Percentiles rank a stretch among this genome's conserved stretches.
These are phyloP conservation scores for Aureobasidium sp. DNA, from an alignment of 2,329 filamentous ascomycete species.

Conservation along the genomic window DNA sequence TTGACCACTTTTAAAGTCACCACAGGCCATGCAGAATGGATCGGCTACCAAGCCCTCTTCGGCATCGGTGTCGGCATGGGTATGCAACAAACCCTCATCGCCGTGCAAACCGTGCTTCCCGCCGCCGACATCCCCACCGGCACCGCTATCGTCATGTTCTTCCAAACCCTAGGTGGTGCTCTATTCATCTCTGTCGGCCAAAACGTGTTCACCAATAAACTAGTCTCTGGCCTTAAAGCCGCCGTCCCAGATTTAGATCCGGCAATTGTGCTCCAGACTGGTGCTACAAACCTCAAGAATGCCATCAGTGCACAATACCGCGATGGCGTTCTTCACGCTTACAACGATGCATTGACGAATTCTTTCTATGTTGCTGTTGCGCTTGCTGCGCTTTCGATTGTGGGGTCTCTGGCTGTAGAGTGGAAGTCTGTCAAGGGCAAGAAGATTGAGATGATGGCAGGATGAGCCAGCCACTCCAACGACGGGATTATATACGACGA, in stretches of 20 bases:
- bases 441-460: conserved; percentile 30
- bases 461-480: no score
- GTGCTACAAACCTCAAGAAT: conserved; percentile 51
- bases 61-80: conserved; percentile 36
- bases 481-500: not conserved
- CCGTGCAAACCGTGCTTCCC: conserved; percentile 38
- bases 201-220: conserved; percentile 43
- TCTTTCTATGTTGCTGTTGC: conserved; percentile 54
- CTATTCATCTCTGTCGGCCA: conserved; percentile 43
- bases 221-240: conserved; percentile 31
- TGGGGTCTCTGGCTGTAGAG: conserved; percentile 50
- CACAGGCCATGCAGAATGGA: conserved; percentile 31
- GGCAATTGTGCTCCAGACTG: conserved; percentile 34
- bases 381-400: conserved; percentile 43
- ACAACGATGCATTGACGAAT: conserved; percentile 52
- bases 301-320: conserved; percentile 44
- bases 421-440: conserved; percentile 56
- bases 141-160: conserved; percentile 42
- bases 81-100: conserved; percentile 41
- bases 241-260: conserved; percentile 37
- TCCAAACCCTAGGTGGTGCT: conserved; percentile 40
- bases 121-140: conserved; percentile 37
- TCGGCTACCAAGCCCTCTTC: conserved; percentile 31
- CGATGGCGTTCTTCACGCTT: conserved; percentile 49
- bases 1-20: conserved; percentile 35